Base-by-base conservation (phyloP, 129 eudicot genomes). In the Saposhnikovia divaricata region DNA sequence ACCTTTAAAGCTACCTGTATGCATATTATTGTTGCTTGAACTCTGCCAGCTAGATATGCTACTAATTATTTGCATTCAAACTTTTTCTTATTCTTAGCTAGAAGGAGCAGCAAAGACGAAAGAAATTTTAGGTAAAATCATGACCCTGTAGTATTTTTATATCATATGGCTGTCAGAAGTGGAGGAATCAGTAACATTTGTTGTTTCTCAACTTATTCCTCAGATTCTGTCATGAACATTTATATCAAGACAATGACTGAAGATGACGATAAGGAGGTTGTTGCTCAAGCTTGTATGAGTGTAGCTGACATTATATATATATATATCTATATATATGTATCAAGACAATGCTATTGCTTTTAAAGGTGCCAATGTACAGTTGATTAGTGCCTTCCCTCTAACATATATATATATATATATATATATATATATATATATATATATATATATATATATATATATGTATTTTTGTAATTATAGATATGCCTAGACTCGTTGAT, bases 261-360 rank as follows among this genome's bases (percentile, higher is more conserved):
- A 74, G 99, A 95, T 82, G 99, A 95, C 81, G 99, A 95, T 82
- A 95, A 95, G 85, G 99, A 95, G 88, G 99, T 92, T 81, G 99
- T 95, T 76, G 99, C 99, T 86, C 99, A 95, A 87, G 97, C 96
- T 82, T 95, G 99, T 85, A 90, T 88, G 87, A 87, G 92, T 55
- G 82, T 84, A 68, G 97, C 96, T 79, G 99, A 95, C 84, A 90
- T 95, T 51, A 81, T n/a, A n/a, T n/a, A n/a, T n/a, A n/a, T n/a
- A n/a, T n/a, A n/a, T n/a, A n/a, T n/a, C n/a, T n/a, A n/a, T n/a
- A n/a, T n/a, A n/a, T n/a, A n/a, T n/a, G n/a, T n/a, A n/a, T n/a
- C n/a, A n/a, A n/a, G n/a, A n/a, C n/a, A n/a, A n/a, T n/a, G n/a
- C n/a, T n/a, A n/a, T n/a, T 55, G 65, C 65, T 10, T 50, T 47